Base-by-base conservation (phyloP, 495 filamentous ascomycete genomes). In the Entonaema liquescens region DNA sequence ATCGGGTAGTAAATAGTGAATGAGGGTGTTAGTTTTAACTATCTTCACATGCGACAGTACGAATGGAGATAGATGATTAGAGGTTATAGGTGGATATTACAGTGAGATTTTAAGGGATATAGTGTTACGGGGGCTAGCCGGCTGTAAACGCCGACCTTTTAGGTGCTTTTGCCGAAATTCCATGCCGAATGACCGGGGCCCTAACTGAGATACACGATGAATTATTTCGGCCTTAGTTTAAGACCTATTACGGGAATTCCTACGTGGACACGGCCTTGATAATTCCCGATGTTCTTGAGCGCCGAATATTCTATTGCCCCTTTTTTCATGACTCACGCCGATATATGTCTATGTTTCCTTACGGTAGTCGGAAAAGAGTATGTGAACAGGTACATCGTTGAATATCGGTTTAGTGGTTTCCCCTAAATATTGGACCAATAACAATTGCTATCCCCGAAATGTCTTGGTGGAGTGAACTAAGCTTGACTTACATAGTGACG, bases 381-480 rank as follows among this genome's bases (percentile, higher is more conserved):
- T 19, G 42, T 11, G 19, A 23, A 23, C 17, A 35, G 19, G 12
- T 36, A 13, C 2, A 35, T 11, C 0, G 19, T 23, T 21, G 49
- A 52, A 52, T 28, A 28, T 52, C 23, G 21, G 21, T 26, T 52
- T 28, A 15, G 13, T 28, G 49, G n/a, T 4, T 6, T 15, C 15
- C 9, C 23, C 21, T 23, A 23, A 19, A 26, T 29, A 15, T 44
- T 59, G 13, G 8, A 26, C 15, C 29, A 19, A 52, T 53, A 35
- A 50, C 65, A 58, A 62, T 6, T 67, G 64, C 59, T 72, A 72
- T 67, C 55, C 28, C 69, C 69, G 69, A 72, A 72, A 67, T 26
- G 12, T 12, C 12, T 12, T 23, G 40, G 52, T 62, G 58, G 54
- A 59, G 62, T 52, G 28, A 49, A 31, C 62, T 59, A 62, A 49